Evolutionary conservation across 306 rosid species (phyloP).

Genomic region (Vigna radiata): DNA sequence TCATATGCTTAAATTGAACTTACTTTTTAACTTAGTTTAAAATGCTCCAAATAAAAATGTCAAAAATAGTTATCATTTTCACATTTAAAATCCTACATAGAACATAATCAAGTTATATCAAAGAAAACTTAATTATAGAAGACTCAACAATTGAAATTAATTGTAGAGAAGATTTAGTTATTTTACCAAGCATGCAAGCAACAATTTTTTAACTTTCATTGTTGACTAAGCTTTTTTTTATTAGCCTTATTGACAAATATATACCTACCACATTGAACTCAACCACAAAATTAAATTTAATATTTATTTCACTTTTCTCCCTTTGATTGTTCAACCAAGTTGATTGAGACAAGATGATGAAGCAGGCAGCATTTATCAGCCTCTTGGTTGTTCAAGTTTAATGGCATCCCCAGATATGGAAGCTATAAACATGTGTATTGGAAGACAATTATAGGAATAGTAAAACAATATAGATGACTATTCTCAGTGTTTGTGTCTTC

Average conservation of each 20-base stretch:
- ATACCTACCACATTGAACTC: not conserved
- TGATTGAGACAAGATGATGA: not conserved
- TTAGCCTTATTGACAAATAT: not conserved
- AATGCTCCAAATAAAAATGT: too few relatives aligned
- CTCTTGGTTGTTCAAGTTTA: not conserved
- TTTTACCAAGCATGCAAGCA: not conserved
- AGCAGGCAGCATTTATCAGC: not conserved
- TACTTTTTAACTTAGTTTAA: too few relatives aligned
- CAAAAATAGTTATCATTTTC: too few relatives aligned
- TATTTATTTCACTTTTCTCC: not conserved
- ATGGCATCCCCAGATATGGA: not conserved
- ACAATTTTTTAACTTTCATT: too few relatives aligned
- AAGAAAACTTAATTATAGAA: not conserved
- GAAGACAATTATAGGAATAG: slow-evolving; percentile 40
- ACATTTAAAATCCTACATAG: not conserved
- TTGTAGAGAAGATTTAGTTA: not conserved
- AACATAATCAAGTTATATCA: not conserved
- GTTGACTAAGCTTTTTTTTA: not conserved
- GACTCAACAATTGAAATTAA: not conserved
- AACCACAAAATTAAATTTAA: not conserved
- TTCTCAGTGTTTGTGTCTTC: not conserved
- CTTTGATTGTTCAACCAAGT: not conserved
- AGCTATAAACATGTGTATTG: not conserved
- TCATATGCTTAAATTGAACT: too few relatives aligned
- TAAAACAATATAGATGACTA: slow-evolving; percentile 25